These are phyloP conservation scores for Biscogniauxia sp. DNA, from an alignment of 2,329 filamentous ascomycete species.

Conservation along the genomic window DNA sequence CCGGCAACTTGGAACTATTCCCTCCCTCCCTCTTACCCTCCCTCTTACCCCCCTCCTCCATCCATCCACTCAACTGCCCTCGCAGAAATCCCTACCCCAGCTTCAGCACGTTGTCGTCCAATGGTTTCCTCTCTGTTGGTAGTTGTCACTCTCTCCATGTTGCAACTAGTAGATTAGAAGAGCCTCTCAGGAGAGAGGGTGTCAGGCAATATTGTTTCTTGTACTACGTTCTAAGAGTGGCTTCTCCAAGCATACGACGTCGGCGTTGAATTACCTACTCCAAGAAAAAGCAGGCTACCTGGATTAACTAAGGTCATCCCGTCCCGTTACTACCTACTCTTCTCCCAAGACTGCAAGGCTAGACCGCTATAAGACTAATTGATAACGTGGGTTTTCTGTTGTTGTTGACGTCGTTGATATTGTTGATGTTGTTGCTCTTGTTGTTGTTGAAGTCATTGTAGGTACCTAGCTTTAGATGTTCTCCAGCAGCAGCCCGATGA, in stretches of 20 bases:
- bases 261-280: too few species aligned
- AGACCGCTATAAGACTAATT: background rate
- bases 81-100: background rate
- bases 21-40: background rate
- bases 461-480: too few species aligned
- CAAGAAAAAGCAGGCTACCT: too few species aligned
- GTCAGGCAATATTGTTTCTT: background rate
- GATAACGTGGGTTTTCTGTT: background rate
- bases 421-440: too few species aligned
- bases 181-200: background rate
- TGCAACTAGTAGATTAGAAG: background rate
- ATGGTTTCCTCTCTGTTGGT: background rate
- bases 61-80: too few species aligned
- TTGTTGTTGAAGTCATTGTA: too few species aligned
- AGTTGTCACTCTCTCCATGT: background rate
- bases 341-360: background rate
- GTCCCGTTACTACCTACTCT: background rate
- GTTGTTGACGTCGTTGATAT: too few species aligned
- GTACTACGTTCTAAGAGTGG: too few species aligned
- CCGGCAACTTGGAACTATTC: background rate
- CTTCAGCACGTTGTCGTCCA: background rate
- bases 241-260: too few species aligned
- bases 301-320: background rate
- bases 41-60: too few species aligned
- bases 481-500: too few species aligned